Evolutionary conservation across 495 filamentous ascomycete genomes (phyloP), one percentile per base, ranked within the genome.

Genomic region (Aspergillus panamensis): DNA sequence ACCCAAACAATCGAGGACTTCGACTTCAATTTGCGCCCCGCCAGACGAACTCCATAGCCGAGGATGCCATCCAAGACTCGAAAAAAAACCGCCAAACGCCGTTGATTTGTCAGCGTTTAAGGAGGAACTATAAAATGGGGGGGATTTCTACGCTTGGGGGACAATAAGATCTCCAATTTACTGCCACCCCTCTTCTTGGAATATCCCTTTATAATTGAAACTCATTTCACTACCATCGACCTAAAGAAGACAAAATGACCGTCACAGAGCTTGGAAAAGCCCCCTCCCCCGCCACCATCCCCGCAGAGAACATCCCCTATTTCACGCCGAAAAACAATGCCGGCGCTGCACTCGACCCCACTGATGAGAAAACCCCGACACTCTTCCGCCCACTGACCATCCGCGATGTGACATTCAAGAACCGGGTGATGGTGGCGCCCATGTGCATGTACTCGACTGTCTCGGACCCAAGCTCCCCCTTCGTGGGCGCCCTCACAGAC

Each of bases 401-500:
- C 62, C 83, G 88, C 53, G 79, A 79, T 66, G 60, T 88, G n/a
- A 83, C 74, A 1, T 74, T 92, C 25, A 86, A 87, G 61, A 92
- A 95, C 69, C 84, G 90, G 51, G 82, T 90, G 59, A 79, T 78
- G 7, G 80, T 83, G 13, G 63, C 70, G 8, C 75, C 75, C 9
- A 74, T 77, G 69, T 91, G 88, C 77, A 86, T 80, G 64, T 91
- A 90, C 69, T 85, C 80, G 10, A 78, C 86, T 14, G 75, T 84
- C 5, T 54, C 69, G 3, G 56, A 74, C 57, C 70, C 68, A 5
- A 20, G 47, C 2, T 73, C 72, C 5, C 71, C 72, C 1, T 61
- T 51, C 29, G 75, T 86, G 48, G 89, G 88, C 17, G 84, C 86
- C 63, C 70, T 85, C 19, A 90, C 87, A 5, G 82, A 86, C 53